Evolutionary conservation across 192 early-diverging fungal species (phyloP), one percentile per base, ranked within the genome.

Genomic region (Blastocladiella britannica): DNA sequence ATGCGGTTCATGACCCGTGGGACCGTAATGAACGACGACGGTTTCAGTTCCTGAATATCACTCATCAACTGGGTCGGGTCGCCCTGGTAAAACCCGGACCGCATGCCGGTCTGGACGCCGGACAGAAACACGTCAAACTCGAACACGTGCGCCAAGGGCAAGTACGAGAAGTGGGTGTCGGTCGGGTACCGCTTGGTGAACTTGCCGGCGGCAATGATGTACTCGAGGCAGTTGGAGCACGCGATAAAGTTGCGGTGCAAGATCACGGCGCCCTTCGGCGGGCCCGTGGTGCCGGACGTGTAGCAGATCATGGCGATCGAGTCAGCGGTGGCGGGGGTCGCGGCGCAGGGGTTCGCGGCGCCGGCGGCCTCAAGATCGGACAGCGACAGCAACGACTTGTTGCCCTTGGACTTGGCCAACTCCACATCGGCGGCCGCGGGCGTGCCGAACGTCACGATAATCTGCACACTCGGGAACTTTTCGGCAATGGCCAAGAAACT

Each of bases 1-100:
- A 97, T 83, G 57, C 86, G 78, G 71, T 91, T 95, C 65, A 92
- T 79, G 55, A 98, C 64, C 28, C 93, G 81, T 8, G 94, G 93
- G 8, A 98, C 94, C 23, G 86, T 82, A 57, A 66, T 70, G 67
- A 98, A 94, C 26, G 87, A 54, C 26, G 85, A 91, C 5, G 94
- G 94, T 43, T 80, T 72, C 55, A 98, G 77, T 27, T 76, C 64
- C 23, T 73, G 76, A 53, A 92, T 74, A 62, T 98, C 94, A 27
- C 92, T 88, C 20, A 94, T 66, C 25, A 97, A 61, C 8, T 80
- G 65, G 24, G 82, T 64, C 22, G 80, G 71, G 58, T 81, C 71
- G 59, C 79, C 80, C 66, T 65, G n/a, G 52, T 60, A 89, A 61
- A 83, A 80, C 37, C 94, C 94, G 57, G 92, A 80, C 18, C 72